Evolutionary conservation across 2,329 filamentous ascomycete species (phyloP).

Genomic region (Diplodia corticola): DNA sequence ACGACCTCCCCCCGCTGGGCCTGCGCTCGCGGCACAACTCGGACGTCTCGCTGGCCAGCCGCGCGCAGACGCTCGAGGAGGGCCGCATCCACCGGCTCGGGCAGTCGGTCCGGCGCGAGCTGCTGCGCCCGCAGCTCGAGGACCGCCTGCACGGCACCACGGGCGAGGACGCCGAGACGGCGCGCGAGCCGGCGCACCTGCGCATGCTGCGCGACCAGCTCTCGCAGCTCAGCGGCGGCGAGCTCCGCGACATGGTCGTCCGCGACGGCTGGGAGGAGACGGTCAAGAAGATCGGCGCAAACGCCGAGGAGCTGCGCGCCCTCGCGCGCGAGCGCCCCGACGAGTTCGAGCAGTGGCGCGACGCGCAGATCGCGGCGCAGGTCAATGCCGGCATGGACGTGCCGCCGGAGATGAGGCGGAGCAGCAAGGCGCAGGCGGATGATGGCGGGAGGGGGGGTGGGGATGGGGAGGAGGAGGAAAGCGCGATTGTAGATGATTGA

Average conservation of each 20-base stretch:
- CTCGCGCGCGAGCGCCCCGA: slow-evolving; percentile 50
- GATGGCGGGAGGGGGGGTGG: background rate
- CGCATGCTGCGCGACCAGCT: slow-evolving; percentile 59
- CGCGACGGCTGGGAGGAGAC: slow-evolving; percentile 61
- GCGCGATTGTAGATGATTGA: background rate
- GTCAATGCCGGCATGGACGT: slow-evolving; percentile 30
- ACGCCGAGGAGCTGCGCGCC: slow-evolving; percentile 65
- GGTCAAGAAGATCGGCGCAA: slow-evolving; percentile 63
- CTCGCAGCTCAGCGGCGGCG: slow-evolving; percentile 62
- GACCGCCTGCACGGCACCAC: slow-evolving; percentile 25
- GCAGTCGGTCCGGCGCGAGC: slow-evolving; percentile 64
- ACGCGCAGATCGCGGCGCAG: slow-evolving; percentile 41
- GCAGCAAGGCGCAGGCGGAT: background rate
- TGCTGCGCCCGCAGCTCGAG: slow-evolving; percentile 51
- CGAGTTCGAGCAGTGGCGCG: slow-evolving; percentile 36
- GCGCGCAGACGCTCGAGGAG: slow-evolving; percentile 67
- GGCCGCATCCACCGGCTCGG: slow-evolving; percentile 69
- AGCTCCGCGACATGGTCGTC: slow-evolving; percentile 42
- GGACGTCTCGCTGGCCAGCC: slow-evolving; percentile 67
- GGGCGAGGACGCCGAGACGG: slow-evolving; percentile 39
- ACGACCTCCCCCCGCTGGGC: slow-evolving; percentile 38
- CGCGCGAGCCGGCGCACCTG: slow-evolving; percentile 40
- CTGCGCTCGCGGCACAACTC: slow-evolving; percentile 61
- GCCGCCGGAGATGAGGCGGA: background rate
- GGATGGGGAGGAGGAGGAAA: background rate